Evolutionary conservation across 371 early-diverging fungal genomes (phyloP).

Genomic region (Mortierella sp.): DNA sequence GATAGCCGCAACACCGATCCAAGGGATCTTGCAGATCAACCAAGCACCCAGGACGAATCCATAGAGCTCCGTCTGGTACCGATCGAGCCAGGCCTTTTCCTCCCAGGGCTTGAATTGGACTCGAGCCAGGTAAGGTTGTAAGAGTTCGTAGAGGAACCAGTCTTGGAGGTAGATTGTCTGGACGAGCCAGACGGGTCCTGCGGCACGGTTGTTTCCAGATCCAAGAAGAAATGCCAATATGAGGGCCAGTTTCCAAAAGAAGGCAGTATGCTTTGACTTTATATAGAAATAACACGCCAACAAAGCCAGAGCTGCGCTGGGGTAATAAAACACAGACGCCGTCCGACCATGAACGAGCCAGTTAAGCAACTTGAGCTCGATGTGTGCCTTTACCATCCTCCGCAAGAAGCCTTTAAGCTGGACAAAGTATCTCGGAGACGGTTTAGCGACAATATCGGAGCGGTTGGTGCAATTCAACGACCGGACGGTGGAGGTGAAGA

Average conservation of each 20-base stretch:
- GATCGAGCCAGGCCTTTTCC: slow-evolving; percentile 40
- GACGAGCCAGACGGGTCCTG: slow-evolving; percentile 22
- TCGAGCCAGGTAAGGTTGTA: slow-evolving; percentile 41
- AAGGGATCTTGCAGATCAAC: slow-evolving; percentile 36
- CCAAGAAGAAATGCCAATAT: slow-evolving; percentile 1
- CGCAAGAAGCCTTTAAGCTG: slow-evolving; percentile 11
- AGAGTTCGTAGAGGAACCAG: slow-evolving; percentile 43
- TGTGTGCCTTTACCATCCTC: slow-evolving; percentile 9
- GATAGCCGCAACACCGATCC: slow-evolving; percentile 26
- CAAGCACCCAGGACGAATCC: slow-evolving; percentile 41
- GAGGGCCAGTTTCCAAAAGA: slow-evolving; percentile 18
- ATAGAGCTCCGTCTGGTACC: slow-evolving; percentile 24
- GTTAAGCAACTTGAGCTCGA: slow-evolving; percentile 10
- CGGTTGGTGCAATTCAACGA: slow-evolving; percentile 32
- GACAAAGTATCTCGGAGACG: slow-evolving; percentile 18
- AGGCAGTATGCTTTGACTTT: slow-evolving; percentile 6
- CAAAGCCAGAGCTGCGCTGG: slow-evolving; percentile 17
- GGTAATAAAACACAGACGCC: slow-evolving; percentile 9
- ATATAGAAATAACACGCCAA: slow-evolving; percentile 19
- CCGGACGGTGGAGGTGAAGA: slow-evolving; percentile 28
- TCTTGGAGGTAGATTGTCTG: slow-evolving; percentile 28
- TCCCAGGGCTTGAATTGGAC: slow-evolving; percentile 46
- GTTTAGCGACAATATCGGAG: slow-evolving; percentile 39
- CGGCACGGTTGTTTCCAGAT: background rate
- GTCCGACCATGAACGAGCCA: slow-evolving; percentile 13